These are phyloP conservation scores for Blastocladiella emersonii DNA, from an alignment of 371 early-diverging fungal genomes.

Conservation along the genomic window DNA sequence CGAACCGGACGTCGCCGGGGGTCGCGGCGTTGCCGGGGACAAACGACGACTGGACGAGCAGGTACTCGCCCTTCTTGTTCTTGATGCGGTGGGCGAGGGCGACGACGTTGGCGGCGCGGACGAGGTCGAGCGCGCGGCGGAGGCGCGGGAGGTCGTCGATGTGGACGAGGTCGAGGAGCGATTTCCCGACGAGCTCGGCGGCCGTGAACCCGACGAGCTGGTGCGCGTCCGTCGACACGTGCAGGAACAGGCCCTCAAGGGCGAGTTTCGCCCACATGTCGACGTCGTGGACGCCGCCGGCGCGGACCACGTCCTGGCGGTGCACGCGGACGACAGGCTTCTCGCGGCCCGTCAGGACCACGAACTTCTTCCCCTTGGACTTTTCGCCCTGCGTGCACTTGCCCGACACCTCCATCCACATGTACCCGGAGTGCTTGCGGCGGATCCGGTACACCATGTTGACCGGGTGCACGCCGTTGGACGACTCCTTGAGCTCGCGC, in stretches of 20 bases:
- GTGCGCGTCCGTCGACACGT: conserved; percentile 25
- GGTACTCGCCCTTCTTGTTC: conserved; percentile 24
- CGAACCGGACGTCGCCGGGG: conserved; percentile 22
- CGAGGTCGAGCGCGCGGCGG: conserved; percentile 31
- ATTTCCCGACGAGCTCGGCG: conserved; percentile 30
- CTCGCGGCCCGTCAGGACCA: conserved; percentile 40
- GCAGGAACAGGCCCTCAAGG: conserved; percentile 40
- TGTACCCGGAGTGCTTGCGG: conserved; percentile 34
- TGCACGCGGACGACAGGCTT: conserved; percentile 24
- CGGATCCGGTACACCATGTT: conserved; percentile 41
- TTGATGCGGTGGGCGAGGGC: conserved; percentile 24
- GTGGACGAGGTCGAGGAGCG: conserved; percentile 37
- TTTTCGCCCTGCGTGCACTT: conserved; percentile 32
- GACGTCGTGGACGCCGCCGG: conserved; percentile 9
- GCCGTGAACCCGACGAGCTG: conserved; percentile 29
- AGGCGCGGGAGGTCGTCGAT: conserved; percentile 34
- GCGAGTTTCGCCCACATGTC: conserved; percentile 51
- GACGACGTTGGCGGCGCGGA: conserved; percentile 28
- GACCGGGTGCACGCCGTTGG: conserved; percentile 14
- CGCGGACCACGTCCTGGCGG: conserved; percentile 16
- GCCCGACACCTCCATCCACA: conserved; percentile 47
- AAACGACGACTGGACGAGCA: conserved; percentile 28
- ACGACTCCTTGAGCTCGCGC: conserved; percentile 39
- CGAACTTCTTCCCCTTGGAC: conserved; percentile 44
- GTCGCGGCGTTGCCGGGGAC: conserved; percentile 28